Percentiles rank a stretch among this genome's conserved stretches.
Conservation (phyloP, 2,329 filamentous ascomycete genomes). For the Nemania sp. region DNA sequence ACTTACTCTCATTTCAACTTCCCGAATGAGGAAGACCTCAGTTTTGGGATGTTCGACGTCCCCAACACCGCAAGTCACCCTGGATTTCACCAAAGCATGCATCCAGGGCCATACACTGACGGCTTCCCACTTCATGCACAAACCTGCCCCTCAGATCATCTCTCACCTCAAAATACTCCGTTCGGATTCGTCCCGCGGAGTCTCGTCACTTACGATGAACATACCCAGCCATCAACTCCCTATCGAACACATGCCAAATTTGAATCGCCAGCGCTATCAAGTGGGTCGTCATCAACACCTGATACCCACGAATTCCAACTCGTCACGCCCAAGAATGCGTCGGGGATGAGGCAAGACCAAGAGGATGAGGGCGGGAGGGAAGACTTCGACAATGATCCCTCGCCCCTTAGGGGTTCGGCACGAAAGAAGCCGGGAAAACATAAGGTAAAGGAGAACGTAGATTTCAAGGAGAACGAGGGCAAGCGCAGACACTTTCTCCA, state of each 20-base stretch:
- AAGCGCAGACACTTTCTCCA: conserved; percentile 66
- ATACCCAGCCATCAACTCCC: conserved; percentile 18
- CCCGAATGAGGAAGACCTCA: conserved; percentile 30
- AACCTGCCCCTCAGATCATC: conserved; percentile 15
- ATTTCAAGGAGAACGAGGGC: conserved; percentile 40
- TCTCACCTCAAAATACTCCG: conserved; percentile 5
- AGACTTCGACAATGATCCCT: conserved; percentile 19
- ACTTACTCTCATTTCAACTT: conserved; percentile 31
- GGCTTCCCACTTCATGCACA: conserved; percentile 23
- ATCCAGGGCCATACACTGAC: conserved; percentile 18
- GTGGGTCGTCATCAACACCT: conserved; percentile 35
- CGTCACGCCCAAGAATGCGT: conserved; percentile 31
- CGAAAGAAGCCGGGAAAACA: conserved; percentile 31
- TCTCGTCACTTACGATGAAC: conserved; percentile 17
- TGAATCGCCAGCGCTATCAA: conserved; percentile 35
- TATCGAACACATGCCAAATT: conserved; percentile 23
- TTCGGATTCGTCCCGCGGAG: conserved; percentile 19
- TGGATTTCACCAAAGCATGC: conserved; percentile 25
- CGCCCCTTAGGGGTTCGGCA: conserved; percentile 29
- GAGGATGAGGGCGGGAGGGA: conserved; percentile 11
- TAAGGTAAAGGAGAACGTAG: conserved; percentile 30
- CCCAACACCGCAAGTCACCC: conserved; percentile 15
- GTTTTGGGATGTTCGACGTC: conserved; percentile 31
- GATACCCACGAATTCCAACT: conserved; percentile 33
- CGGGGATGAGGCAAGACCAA: conserved; percentile 2